Evolutionary conservation across 2,329 filamentous ascomycete genomes (phyloP), one percentile per base, ranked within the genome.

Genomic region (Neonectria punicea): DNA sequence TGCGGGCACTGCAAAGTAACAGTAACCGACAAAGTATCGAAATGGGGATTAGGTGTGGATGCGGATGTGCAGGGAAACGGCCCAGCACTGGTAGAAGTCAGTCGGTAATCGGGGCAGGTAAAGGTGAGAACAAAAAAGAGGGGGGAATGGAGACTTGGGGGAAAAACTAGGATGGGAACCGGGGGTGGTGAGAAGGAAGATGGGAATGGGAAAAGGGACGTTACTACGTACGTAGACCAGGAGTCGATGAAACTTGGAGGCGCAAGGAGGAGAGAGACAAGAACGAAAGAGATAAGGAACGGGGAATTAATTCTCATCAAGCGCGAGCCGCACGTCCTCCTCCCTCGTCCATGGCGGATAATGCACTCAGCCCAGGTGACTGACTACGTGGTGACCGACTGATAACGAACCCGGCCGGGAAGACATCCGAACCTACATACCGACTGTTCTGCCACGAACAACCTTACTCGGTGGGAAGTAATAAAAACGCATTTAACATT

Each of bases 401-500:
- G 71, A 73, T 72, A 73, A 73, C 66, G 68, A 67, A 25, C 25
- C 25, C 3, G 25, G 59, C 66, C 50, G 64, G 65, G 59, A 61
- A 65, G 63, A 34, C 63, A 55, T 53, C 54, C 53, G 60, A 39
- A 43, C 53, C 47, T 36, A 43, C 39, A 43, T 43, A 43, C 39
- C 39, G 39, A 43, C 39, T 43, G n/a, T 50, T 14, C 32, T 16
- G 20, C 54, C 57, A 58, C 36, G 28, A 63, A 54, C 55, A 58
- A 63, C 61, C 55, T 63, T 63, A 58, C 53, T 50, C 53, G 47
- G 25, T 54, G 53, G 36, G 11, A 16, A 34, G n/a, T 30, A 51
- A 39, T 16, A n/a, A n/a, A 46, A 53, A 22, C n/a, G 34, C 56
- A 39, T 25, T 25, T 25, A 25, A 6, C 25, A 25, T 47, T 36